These are phyloP conservation scores for Brassica carinata DNA, from an alignment of 345 rosid genomes.

Conservation along the genomic window DNA sequence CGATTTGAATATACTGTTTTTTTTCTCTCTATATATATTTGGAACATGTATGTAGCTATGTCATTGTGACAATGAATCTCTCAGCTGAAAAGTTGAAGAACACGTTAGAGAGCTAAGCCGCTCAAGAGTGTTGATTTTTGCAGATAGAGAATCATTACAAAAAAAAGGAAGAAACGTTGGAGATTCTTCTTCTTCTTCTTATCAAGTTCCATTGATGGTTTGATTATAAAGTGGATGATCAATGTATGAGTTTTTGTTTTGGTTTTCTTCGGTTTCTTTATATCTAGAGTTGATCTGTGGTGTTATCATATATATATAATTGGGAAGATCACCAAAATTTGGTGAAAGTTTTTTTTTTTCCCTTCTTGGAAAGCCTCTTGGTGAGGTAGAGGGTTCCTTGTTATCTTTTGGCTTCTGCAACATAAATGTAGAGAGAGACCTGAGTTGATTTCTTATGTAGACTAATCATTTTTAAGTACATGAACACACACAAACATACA, in stretches of 20 bases:
- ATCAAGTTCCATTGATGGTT: slow-evolving; percentile 31
- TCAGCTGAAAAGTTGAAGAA: slow-evolving; percentile 15
- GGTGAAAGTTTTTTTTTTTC: slow-evolving; percentile 5
- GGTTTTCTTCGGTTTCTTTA: neutral
- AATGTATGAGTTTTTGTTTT: slow-evolving; percentile 28
- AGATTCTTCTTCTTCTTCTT: slow-evolving; percentile 21
- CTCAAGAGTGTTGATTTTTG: slow-evolving; percentile 29
- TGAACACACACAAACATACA: neutral
- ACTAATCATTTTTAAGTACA: slow-evolving; percentile 28
- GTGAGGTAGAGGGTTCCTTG: slow-evolving; percentile 23
- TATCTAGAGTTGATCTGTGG: slow-evolving; percentile 11
- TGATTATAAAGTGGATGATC: slow-evolving; percentile 25
- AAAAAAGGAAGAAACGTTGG: slow-evolving; percentile 12
- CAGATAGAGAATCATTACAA: slow-evolving; percentile 4
- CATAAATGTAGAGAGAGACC: neutral
- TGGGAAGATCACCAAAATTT: slow-evolving; percentile 27
- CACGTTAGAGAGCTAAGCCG: slow-evolving; percentile 11
- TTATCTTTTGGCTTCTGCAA: neutral
- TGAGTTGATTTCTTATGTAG: slow-evolving; percentile 16
- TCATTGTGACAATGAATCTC: slow-evolving; percentile 12
- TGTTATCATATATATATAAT: slow-evolving; percentile 9
- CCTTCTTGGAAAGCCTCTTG: slow-evolving; percentile 10
- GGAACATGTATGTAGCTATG: slow-evolving; percentile 13
- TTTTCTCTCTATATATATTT: neutral
- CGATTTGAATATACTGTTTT: neutral